Conservation (phyloP, 306 rosid species). For the Dicorynia guianensis region DNA sequence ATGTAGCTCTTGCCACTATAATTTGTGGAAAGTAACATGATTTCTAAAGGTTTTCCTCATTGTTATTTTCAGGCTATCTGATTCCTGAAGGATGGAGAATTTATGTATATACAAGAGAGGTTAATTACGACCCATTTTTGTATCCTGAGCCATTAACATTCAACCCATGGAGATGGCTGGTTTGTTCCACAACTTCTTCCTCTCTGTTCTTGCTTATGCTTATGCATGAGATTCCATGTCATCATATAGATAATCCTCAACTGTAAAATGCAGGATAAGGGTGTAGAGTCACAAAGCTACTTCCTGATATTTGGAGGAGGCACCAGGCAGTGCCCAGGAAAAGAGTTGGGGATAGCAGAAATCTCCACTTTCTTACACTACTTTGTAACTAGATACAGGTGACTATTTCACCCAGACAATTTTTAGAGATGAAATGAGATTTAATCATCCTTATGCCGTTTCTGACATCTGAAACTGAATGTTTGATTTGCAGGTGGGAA, state of each 20-base stretch:
- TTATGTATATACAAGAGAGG: constrained; percentile 93
- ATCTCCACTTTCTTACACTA: constrained; percentile 90
- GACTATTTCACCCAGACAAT: constrained; percentile 24
- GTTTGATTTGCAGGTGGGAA: constrained; percentile 77
- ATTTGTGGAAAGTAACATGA: background rate
- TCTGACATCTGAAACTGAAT: constrained; percentile 30
- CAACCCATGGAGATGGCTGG: constrained; percentile 99
- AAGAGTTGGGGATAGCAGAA: constrained; percentile 89
- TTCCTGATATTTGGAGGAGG: constrained; percentile 94
- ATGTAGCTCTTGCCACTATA: background rate
- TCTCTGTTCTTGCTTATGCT: background rate
- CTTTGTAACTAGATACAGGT: constrained; percentile 96
- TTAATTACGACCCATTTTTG: constrained; percentile 72
- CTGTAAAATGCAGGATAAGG: constrained; percentile 64
- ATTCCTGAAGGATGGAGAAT: constrained; percentile 97
- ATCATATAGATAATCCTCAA: constrained; percentile 24
- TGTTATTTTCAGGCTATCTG: constrained; percentile 69
- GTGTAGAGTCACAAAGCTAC: constrained; percentile 62
- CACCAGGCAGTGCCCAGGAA: constrained; percentile 90
- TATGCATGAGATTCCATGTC: constrained; percentile 13
- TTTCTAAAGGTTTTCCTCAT: background rate
- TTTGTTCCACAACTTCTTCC: constrained; percentile 40
- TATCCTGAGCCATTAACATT: constrained; percentile 86
- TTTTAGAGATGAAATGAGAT: background rate
- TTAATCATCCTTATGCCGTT: background rate